Evolutionary conservation across 2,329 filamentous ascomycete species (phyloP).

Genomic region (Phyllosticta capitalensis): DNA sequence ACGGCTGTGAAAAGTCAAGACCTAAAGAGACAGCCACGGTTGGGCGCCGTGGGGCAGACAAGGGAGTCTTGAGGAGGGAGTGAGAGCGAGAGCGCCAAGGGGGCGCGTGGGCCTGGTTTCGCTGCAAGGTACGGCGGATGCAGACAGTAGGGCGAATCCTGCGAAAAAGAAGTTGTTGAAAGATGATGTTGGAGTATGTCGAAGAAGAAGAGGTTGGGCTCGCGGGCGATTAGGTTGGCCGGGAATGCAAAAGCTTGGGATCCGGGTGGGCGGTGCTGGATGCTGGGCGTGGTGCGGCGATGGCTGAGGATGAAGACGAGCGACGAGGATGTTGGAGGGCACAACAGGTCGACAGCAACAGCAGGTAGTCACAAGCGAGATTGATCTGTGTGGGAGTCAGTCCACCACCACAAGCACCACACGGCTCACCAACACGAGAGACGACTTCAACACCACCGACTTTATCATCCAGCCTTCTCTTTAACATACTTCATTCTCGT

Average conservation of each 20-base stretch:
- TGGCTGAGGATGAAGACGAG: too few relatives aligned
- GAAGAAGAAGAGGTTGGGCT: neutral
- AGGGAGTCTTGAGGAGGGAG: neutral
- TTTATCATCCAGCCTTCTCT: too few relatives aligned
- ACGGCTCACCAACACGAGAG: too few relatives aligned
- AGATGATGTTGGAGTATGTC: neutral
- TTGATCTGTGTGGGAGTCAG: too few relatives aligned
- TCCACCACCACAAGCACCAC: too few relatives aligned
- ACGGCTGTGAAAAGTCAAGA: neutral
- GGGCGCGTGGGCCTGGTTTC: neutral
- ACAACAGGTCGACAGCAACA: neutral
- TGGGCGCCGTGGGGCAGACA: neutral
- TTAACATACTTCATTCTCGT: neutral
- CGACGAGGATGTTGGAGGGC: too few relatives aligned
- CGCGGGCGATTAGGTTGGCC: neutral
- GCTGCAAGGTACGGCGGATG: neutral
- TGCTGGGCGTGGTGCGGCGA: neutral
- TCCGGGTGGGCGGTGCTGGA: neutral
- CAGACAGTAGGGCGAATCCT: neutral
- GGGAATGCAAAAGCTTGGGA: neutral
- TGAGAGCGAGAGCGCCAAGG: neutral
- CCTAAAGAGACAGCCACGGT: neutral
- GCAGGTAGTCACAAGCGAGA: neutral
- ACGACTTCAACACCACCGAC: too few relatives aligned
- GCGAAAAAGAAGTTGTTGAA: too few relatives aligned